These are phyloP conservation scores for Nidula microcarpa DNA, from an alignment of 768 basidiomycete species.

Conservation along the genomic window DNA sequence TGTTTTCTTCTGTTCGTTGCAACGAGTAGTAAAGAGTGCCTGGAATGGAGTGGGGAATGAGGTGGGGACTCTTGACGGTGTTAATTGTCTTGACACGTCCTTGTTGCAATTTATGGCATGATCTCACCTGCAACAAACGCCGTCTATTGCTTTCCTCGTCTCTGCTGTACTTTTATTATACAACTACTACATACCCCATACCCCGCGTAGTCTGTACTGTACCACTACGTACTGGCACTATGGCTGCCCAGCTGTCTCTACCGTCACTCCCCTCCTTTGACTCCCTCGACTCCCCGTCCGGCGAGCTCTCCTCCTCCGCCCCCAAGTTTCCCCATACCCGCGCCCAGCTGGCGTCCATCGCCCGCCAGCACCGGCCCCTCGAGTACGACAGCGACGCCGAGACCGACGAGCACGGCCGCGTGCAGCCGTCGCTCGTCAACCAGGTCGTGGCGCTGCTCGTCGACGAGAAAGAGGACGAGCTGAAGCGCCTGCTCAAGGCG, in stretches of 20 bases:
- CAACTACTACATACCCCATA: background rate
- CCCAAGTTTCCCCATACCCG: conserved; percentile 77
- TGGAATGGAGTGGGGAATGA: too few species aligned
- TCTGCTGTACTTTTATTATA: conserved; percentile 2
- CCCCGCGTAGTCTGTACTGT: too few species aligned
- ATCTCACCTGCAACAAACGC: background rate
- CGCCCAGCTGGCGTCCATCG: conserved; percentile 73
- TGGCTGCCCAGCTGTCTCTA: background rate
- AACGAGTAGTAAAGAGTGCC: too few species aligned
- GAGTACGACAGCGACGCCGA: conserved; percentile 62
- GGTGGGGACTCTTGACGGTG: too few species aligned
- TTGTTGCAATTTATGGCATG: background rate
- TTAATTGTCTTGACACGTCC: too few species aligned
- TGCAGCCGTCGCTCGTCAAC: conserved; percentile 63
- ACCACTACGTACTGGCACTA: background rate
- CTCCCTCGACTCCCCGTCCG: background rate
- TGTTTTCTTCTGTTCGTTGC: too few species aligned
- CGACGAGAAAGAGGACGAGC: conserved; percentile 83
- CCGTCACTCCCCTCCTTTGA: background rate
- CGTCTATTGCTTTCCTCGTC: background rate
- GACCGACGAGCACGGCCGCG: conserved; percentile 43
- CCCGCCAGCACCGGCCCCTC: conserved; percentile 64
- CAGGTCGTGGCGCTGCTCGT: conserved; percentile 69
- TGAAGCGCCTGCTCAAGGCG: conserved; percentile 71
- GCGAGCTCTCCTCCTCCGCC: conserved; percentile 5